phyloP scores from a whole-genome alignment of 2,329 filamentous ascomycete genomes.

The Dothideomycetes sp. region DNA sequence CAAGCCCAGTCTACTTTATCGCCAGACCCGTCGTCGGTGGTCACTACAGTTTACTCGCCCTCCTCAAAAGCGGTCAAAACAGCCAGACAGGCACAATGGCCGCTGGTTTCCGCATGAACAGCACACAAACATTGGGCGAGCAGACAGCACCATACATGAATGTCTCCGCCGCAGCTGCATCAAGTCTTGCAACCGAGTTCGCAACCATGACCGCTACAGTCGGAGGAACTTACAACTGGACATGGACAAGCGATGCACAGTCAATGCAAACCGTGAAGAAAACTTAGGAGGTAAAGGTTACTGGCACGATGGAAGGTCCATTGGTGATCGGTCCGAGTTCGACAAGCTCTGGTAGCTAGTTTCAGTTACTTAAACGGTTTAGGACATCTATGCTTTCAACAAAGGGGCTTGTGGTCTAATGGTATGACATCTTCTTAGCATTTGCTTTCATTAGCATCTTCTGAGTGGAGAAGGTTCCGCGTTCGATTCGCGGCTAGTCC shows the following conservation, averaged over 20 bases:
- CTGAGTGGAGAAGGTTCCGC: too few species aligned
- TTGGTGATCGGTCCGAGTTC: too few species aligned
- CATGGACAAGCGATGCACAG: background rate
- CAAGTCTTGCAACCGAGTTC: background rate
- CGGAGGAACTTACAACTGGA: background rate
- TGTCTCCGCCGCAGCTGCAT: background rate
- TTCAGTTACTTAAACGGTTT: too few species aligned
- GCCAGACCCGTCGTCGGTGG: conserved; percentile 15
- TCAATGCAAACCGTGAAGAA: background rate
- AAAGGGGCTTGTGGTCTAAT: too few species aligned
- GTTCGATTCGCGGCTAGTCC: too few species aligned
- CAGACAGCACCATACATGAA: conserved; percentile 1
- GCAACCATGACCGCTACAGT: background rate
- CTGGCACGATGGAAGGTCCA: too few species aligned
- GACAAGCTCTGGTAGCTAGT: too few species aligned
- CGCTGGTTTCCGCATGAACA: conserved; percentile 3
- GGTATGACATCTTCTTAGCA: too few species aligned
- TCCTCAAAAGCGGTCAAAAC: conserved; percentile 13
- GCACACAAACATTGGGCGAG: conserved; percentile 1
- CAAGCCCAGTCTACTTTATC: conserved; percentile 5
- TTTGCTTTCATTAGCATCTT: too few species aligned
- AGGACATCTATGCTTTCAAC: too few species aligned
- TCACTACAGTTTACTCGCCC: conserved; percentile 14
- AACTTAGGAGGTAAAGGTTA: background rate
- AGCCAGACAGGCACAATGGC: conserved; percentile 8